Base-by-base conservation (phyloP, 768 basidiomycete genomes). In the Chalciporus chontae region DNA sequence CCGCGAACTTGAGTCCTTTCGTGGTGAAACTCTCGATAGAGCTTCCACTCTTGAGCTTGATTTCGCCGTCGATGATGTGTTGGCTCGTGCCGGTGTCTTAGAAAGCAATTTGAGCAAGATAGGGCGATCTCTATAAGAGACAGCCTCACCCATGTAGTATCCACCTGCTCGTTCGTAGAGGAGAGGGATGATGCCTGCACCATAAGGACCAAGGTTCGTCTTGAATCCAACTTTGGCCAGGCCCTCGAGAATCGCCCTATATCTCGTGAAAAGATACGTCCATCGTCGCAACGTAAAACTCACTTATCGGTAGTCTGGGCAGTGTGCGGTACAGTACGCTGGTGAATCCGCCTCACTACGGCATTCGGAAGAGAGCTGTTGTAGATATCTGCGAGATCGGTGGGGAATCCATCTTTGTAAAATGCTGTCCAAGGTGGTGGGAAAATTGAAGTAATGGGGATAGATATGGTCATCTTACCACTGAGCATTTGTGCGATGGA, bases 41-140 rank as follows among this genome's bases (percentile, higher is more conserved):
- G 9, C 67, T 61, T 19, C 75, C 78, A 55, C 64, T 72, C 67
- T 77, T 79, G 61, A 81, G 54, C 55, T 77, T 77, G 67, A 81
- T 78, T 39, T 71, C 68, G 14, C 79, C 76, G 18, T 75, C 60
- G 18, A 69, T 69, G 55, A 79, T 73, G 45, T 73, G 64, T 45
- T 72, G 66, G 44, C 73, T 71, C 1, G 74, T 73, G 9, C 76
- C 77, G 8, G 58, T 55, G n/a, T 69, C 70, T 70, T 2, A 4
- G 34, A 14, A 8, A 5, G 15, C 15, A n/a, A 2, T 1, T 13
- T 40, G 3, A 44, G 23, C 26, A 34, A 19, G 7, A 32, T 7
- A 29, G 10, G 3, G 31, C 17, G n/a, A 11, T 14, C 11, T 7
- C 13, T 14, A 5, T 7, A 2, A 13, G 0, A 7, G 34, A 9